A percentile compares a stretch with the other conserved stretches of the same genome.
Conservation (phyloP, 768 basidiomycete genomes). For the Lactarius hengduanensis region DNA sequence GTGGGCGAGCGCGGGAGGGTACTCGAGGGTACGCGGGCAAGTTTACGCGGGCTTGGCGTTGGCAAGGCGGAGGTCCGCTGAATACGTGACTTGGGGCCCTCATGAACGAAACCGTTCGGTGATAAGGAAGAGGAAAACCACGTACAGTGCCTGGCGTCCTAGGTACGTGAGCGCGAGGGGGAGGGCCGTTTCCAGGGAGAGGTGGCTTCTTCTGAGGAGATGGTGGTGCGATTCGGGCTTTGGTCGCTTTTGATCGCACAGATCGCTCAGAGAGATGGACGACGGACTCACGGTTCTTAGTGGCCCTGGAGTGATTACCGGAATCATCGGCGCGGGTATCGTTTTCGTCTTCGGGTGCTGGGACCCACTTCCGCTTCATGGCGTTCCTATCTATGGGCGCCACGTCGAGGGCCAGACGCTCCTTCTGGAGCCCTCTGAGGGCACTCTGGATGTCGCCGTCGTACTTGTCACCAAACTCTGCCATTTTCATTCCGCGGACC, state of each 20-base stretch:
- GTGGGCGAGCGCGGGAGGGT: conserved; percentile 47
- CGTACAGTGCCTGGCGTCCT: conserved; percentile 38
- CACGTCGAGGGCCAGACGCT: conserved; percentile 51
- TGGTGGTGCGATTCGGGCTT: conserved; percentile 54
- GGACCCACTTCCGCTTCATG: conserved; percentile 77
- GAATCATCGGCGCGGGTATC: conserved; percentile 40
- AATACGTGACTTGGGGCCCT: conserved; percentile 31
- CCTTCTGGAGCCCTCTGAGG: conserved; percentile 64
- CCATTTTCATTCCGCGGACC: conserved; percentile 68
- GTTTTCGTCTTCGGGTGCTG: conserved; percentile 54
- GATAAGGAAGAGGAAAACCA: not conserved
- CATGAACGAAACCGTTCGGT: conserved; percentile 16
- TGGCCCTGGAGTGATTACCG: conserved; percentile 30
- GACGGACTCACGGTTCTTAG: conserved; percentile 26
- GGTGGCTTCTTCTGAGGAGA: conserved; percentile 52
- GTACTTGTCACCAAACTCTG: conserved; percentile 77
- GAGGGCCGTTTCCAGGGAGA: not conserved
- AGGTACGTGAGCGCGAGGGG: conserved; percentile 29
- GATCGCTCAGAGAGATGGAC: not conserved
- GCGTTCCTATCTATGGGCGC: conserved; percentile 62
- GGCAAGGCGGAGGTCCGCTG: conserved; percentile 34
- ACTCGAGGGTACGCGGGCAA: conserved; percentile 32
- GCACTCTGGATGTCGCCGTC: conserved; percentile 73
- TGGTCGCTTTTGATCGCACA: conserved; percentile 31
- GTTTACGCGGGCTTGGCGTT: conserved; percentile 41